phyloP scores from a whole-genome alignment of 164 flowering plant genomes.

The grape (Vitis vinifera) region ASM3070453v1 NC_081823.1:1332001-1332500 shows the following conservation, averaged over 20 bases:
- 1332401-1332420: background rate
- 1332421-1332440: background rate
- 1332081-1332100: background rate
- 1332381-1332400: background rate
- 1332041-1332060: background rate
- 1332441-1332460: background rate
- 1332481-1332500: background rate
- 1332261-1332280: slow-evolving; percentile 89
- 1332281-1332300: slow-evolving; percentile 93
- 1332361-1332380: too few species aligned
- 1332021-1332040: background rate
- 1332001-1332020: background rate
- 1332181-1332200: background rate
- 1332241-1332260: slow-evolving; percentile 60
- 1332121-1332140: background rate
- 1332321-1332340: background rate
- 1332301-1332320: slow-evolving; percentile 40
- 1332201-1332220: background rate
- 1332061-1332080: background rate
- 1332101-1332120: background rate
- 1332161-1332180: too few species aligned
- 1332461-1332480: background rate
- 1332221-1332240: background rate
- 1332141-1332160: background rate
- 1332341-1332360: background rate